Evolutionary conservation across 305 asterid species (phyloP), one percentile per base, ranked within the genome.

Genomic region (Petunia hybrid): DNA sequence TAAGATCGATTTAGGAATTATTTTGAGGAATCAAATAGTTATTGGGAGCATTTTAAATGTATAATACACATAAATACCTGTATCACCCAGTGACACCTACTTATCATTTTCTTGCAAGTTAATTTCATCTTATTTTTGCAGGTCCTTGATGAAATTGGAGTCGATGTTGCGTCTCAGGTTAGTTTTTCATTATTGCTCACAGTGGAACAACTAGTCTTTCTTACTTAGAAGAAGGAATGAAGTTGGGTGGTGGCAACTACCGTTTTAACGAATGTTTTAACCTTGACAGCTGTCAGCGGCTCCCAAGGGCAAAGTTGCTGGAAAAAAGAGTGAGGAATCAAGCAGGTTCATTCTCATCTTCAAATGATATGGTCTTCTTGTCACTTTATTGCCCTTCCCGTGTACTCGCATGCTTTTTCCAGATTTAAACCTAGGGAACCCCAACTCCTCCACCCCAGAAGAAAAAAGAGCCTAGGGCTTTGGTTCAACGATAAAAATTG

Each of bases 101-200:
- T 22, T 43, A 70, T 22, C 3, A 5, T 38, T 13, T 78, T 78
- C 76, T 46, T 40, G 36, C 81, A 46, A 16, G 35, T 46, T 46
- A 35, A 70, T 3, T 64, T 22, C 31, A 8, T 36, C 71, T 78
- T 53, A 48, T 41, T 46, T 64, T 42, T 69, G 38, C 89, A 95
- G 99, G 95, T 95, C 82, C 92, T 95, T 76, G 99, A 95, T 60
- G 99, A 95, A 86, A 95, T 95, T 75, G 99, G 99, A 40, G 92
- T 94, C 5, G 97, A 91, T 68, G 87, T 95, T 74, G 97, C 96
- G 81, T 95, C 99, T 64, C 99, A 95, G 98, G 99, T 95, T 82
- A 40, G 86, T 81, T 53, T 69, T 40, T 70, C 12, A 69, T 67
- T 5, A 65, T 31, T 31, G 1, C 5, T 69, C 46, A 55, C 8